Conservation (phyloP, 2,329 filamentous ascomycete species). For the Fonsecaea nubica region DNA sequence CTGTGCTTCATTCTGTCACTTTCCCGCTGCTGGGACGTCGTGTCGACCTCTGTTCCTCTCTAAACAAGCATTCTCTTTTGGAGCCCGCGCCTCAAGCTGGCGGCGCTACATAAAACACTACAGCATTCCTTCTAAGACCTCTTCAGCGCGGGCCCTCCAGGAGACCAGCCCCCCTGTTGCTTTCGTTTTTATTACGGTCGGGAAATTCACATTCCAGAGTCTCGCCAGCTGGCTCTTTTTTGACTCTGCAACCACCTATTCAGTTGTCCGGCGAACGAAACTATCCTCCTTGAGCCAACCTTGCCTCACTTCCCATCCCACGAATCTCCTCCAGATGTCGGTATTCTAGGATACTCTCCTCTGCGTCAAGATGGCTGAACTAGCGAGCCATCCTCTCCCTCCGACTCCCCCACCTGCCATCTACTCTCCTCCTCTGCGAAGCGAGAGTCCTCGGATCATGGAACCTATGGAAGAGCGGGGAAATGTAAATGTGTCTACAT, state of each 20-base stretch:
- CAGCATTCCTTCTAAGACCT: conserved; percentile 32
- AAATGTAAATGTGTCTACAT: conserved; percentile 10
- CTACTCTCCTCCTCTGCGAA: conserved; percentile 49
- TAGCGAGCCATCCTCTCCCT: conserved; percentile 37
- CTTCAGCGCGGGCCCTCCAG: conserved; percentile 16
- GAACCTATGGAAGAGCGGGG: conserved; percentile 32
- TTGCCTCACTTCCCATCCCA: conserved; percentile 11
- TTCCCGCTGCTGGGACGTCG: background rate
- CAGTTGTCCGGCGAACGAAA: conserved; percentile 10
- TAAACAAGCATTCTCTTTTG: conserved; percentile 2
- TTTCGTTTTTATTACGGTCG: conserved; percentile 19
- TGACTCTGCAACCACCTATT: conserved; percentile 9
- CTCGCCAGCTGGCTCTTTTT: background rate
- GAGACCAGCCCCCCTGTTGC: background rate
- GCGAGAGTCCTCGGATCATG: conserved; percentile 33
- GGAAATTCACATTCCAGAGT: conserved; percentile 26
- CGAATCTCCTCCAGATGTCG: conserved; percentile 26
- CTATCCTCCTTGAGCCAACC: background rate
- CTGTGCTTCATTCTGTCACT: conserved; percentile 3
- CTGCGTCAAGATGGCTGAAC: conserved; percentile 33
- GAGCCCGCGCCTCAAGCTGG: conserved; percentile 5
- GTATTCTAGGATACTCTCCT: conserved; percentile 6
- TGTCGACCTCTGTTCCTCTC: conserved; percentile 4
- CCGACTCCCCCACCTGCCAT: conserved; percentile 53
- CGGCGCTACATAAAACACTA: conserved; percentile 16